Evolutionary conservation across 2,329 filamentous ascomycete genomes (phyloP).

Genomic region (Escovopsis sp.): DNA sequence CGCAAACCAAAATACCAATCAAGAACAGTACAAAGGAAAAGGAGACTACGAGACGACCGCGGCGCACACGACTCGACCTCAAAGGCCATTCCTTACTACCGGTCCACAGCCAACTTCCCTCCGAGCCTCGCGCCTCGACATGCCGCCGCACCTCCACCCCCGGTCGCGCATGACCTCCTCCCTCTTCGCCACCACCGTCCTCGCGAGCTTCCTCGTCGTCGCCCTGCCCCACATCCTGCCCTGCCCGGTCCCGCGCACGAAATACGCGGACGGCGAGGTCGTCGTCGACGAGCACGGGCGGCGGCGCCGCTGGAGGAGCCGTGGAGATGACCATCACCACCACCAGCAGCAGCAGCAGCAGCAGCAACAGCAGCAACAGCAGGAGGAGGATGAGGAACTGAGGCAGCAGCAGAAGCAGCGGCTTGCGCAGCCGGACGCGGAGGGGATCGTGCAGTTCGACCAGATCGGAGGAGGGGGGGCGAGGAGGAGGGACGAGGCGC

Average conservation of each 20-base stretch:
- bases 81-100: too few relatives aligned
- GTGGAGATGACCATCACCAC: too few relatives aligned
- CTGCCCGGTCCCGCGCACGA: conserved; percentile 67
- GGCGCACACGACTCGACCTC: too few relatives aligned
- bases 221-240: conserved; percentile 80
- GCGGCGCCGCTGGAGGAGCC: conserved; percentile 28
- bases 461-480: conserved; percentile 23
- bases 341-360: conserved; percentile 22
- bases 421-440: too few relatives aligned
- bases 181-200: conserved; percentile 84
- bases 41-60: too few relatives aligned
- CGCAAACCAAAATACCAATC: too few relatives aligned
- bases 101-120: too few relatives aligned
- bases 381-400: too few relatives aligned
- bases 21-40: too few relatives aligned
- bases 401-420: too few relatives aligned
- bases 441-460: conserved; percentile 35
- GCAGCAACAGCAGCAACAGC: conserved; percentile 11
- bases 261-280: conserved; percentile 56
- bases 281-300: conserved; percentile 30
- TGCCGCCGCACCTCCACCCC: conserved; percentile 85
- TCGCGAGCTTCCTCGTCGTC: conserved; percentile 84
- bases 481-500: conserved; percentile 22
- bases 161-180: conserved; percentile 86
- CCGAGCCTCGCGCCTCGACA: conserved; percentile 21